Base-by-base conservation (phyloP, 371 early-diverging fungal genomes). In the Mortierella sp. region DNA sequence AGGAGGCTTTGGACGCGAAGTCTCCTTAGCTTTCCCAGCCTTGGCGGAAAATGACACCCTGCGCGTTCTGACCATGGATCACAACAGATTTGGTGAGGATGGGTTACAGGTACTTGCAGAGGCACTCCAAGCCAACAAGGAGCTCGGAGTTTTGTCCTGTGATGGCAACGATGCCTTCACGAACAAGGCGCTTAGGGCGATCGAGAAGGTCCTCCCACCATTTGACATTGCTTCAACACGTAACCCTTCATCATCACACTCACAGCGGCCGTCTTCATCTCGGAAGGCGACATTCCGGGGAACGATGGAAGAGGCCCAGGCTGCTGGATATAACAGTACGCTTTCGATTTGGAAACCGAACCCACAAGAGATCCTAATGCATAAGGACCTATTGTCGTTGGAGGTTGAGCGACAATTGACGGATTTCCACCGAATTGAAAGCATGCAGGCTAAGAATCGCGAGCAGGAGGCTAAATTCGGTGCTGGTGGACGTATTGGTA, bases 151-250 rank as follows among this genome's bases (percentile, higher is more conserved):
- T 1, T 12, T 73, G 28, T 57, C 57, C 2, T 58, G 63, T n/a
- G 76, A 64, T 23, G 76, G 76, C 44, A 75, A 75, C 24, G 76
- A 75, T 56, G 68, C 64, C 31, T 69, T 43, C 30, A 67, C 75
- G 14, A 58, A 55, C 64, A 75, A 64, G 49, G 69, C 50, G 4
- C 57, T 64, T 21, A 52, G 34, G 44, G 69, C 55, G 17, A 43
- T 75, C 19, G 76, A 68, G 57, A 50, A 43, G 9, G 46, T 64
- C 6, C 51, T 75, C 6, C 69, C 69, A 0, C 69, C 76, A 0
- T 57, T 50, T n/a, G 17, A 26, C 37, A 34, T 34, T 34, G 11
- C 7, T 2, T 1, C 37, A 14, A 14, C n/a, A n/a, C n/a, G n/a
- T n/a, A n/a, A n/a, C n/a, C n/a, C n/a, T n/a, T n/a, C n/a, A 23